Conservation (phyloP, 2,329 filamentous ascomycete species). For the Clarireedia homoeocarpa region DNA sequence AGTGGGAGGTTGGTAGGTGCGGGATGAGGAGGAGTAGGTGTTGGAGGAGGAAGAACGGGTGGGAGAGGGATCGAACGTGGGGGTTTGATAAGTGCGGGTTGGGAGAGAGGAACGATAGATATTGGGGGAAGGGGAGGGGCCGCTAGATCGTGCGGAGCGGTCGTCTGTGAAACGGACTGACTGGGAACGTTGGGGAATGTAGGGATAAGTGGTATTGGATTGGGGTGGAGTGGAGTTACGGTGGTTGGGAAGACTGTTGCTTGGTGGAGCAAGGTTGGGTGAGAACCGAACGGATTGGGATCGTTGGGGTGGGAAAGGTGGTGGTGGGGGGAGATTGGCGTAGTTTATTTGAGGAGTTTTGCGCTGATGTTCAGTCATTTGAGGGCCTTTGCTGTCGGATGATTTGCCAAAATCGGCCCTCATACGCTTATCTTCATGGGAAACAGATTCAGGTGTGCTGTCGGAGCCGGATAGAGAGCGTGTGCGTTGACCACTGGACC, state of each 20-base stretch:
- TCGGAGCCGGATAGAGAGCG: conserved; percentile 2
- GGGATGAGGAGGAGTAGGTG: not conserved
- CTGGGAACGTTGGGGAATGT: not conserved
- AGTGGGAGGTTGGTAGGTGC: not conserved
- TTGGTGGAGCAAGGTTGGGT: not conserved
- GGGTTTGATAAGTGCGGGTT: not conserved
- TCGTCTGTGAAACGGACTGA: not conserved
- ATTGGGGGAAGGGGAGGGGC: not conserved
- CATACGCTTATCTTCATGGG: conserved; percentile 2
- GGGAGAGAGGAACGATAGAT: not conserved
- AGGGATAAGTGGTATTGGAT: not conserved
- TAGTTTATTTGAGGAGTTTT: not conserved
- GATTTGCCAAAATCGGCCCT: not conserved
- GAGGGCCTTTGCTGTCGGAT: not conserved
- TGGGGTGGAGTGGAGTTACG: not conserved
- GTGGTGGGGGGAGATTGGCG: not conserved
- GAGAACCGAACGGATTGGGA: conserved; percentile 6
- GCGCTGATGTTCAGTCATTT: not conserved
- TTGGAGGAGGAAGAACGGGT: not conserved
- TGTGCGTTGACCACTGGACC: conserved; percentile 2
- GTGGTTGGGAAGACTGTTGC: not conserved
- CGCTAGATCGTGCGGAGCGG: not conserved
- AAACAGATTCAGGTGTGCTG: not conserved
- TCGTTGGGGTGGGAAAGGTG: not conserved
- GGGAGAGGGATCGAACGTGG: not conserved